Evolutionary conservation across 2,329 filamentous ascomycete species (phyloP), one percentile per base, ranked within the genome.

Genomic region (Hypoxylon sp.): DNA sequence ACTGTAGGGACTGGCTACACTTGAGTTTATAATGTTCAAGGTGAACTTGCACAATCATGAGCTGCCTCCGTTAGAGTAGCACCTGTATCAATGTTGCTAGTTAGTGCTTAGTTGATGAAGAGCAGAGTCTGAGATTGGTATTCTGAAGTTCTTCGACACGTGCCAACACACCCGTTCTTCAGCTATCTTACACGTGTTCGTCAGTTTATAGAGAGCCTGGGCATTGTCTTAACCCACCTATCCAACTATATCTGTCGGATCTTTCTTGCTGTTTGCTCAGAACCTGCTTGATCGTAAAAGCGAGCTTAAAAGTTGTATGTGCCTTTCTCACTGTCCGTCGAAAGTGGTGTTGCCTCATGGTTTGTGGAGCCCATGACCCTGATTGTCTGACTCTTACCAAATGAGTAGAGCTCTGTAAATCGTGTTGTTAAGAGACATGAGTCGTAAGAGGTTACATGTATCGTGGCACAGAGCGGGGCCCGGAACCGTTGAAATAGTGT

Each of bases 401-500:
- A 18, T 18, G n/a, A 40, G 16, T 14, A 51, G 14, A 28, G 24
- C 2, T 30, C 6, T 11, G 28, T 30, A 54, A 45, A 45, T 54
- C 45, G 26, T 57, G 16, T 18, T 40, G 6, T 40, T 5, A 46
- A 49, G 16, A 14, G 44, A 32, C 30, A 12, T 42, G 44, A 42
- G 50, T 57, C 45, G 45, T 57, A 57, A 57, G 45, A 57, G 32
- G 32, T 22, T 49, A n/a, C n/a, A n/a, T n/a, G n/a, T 16, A 24
- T 50, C 45, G 54, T 50, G 54, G 40, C 11, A 16, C 16, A 11
- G 11, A 40, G 54, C 50, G 54, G 54, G 24, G 54, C 54, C 45
- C 38, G 26, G 33, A 26, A 57, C 12, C 26, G 8, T 50, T 28
- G 30, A 36, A 52, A 18, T 30, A 20, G 54, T 33, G 55, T n/a